phyloP scores from a whole-genome alignment of 805 yeast genomes.

The Candida sanyiensis region DNA sequence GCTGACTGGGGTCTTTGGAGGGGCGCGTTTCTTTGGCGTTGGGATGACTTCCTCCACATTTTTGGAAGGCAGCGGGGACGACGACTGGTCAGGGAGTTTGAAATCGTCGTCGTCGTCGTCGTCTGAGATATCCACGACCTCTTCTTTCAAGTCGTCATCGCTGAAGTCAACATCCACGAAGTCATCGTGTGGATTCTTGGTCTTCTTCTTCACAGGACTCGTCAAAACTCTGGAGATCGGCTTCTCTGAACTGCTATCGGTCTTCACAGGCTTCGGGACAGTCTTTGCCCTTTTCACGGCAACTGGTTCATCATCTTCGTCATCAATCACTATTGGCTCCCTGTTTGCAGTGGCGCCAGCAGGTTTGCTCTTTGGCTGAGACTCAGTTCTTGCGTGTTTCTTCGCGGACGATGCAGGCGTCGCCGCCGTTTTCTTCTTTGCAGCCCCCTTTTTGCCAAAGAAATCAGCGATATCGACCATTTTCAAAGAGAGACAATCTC shows the following conservation, averaged over 20 bases:
- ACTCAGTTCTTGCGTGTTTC: not conserved
- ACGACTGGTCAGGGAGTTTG: no score
- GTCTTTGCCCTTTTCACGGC: constrained; percentile 14
- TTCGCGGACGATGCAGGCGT: constrained; percentile 4
- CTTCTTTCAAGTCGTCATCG: constrained; percentile 21
- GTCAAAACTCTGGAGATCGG: no score
- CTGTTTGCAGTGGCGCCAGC: no score
- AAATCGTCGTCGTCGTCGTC: no score
- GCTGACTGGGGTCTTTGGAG: not conserved
- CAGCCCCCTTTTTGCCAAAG: constrained; percentile 25
- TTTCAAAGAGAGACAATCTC: not conserved
- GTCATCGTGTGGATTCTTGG: constrained; percentile 10
- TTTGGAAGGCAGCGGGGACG: no score
- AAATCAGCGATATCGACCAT: constrained; percentile 37
- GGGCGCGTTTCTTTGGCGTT: not conserved
- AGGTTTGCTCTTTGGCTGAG: no score
- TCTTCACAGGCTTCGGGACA: not conserved
- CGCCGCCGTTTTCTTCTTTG: constrained; percentile 1
- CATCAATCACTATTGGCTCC: constrained; percentile 22
- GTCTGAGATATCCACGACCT: no score
- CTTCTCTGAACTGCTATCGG: no score
- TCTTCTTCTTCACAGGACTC: not conserved
- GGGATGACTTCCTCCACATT: not conserved
- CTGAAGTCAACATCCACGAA: constrained; percentile 11
- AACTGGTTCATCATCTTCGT: constrained; percentile 26